Base-by-base conservation (phyloP, 768 basidiomycete species). In the Mycena albidolilacea region DNA sequence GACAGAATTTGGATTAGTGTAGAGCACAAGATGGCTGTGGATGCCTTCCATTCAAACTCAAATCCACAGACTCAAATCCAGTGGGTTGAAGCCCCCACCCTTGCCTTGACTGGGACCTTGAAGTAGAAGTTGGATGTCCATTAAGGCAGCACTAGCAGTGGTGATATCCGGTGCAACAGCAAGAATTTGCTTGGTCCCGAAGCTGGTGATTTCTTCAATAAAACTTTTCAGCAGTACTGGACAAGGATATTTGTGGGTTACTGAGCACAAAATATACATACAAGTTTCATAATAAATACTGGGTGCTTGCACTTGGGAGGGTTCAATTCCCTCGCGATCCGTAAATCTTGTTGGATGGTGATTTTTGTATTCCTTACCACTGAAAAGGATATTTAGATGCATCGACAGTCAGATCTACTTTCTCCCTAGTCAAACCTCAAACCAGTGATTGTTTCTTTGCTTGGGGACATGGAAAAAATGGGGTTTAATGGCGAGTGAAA, bases 101-200 rank as follows among this genome's bases (percentile, higher is more conserved):
- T 17, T 39, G 10, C 64, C 64, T 5, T 50, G 23, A 21, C 54
- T 66, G 17, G 48, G 50, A 19, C 64, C 64, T 15, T 50, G 41
- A 11, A 41, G 41, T 11, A 41, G 7, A 41, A 41, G 41, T 11
- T 41, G 7, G 41, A 41, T 41, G 64, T 64, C 63, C 19, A 30
- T 52, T 11, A 64, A 41, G 9, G 63, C 64, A 66, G 64, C 64
- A 9, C 17, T 10, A 7, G 64, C 64, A 5, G 48, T 10, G 6
- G 64, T 66, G 39, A 66, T 37, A 41, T 66, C 54, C 4, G 64
- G 64, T 12, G 64, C 64, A 39, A 46, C 48, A 7, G 54, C 48
- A 9, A 66, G 52, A 55, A n/a, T 5, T 21, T 57, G 64, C 30
- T 57, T 52, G 11, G 38, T 38, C 50, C 64, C 64, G 38, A 66